Evolutionary conservation across 1,139 yeast genomes (phyloP).

Genomic region (Suhomyces anneliseae): DNA sequence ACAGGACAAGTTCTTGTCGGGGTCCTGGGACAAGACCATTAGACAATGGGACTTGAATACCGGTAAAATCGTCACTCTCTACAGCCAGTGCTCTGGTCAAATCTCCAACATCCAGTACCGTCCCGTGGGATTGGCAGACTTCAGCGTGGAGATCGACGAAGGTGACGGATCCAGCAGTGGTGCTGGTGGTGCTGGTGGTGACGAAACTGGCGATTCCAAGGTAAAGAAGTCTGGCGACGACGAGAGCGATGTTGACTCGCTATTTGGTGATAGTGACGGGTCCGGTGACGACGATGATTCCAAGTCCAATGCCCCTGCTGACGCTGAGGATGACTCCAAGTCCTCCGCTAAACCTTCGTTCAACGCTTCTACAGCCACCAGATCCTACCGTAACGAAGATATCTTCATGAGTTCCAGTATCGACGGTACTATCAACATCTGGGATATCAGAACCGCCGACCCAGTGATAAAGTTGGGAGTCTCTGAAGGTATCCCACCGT

Average conservation of each 20-base stretch:
- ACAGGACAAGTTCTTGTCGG: constrained; percentile 69
- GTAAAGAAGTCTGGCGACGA: constrained; percentile 32
- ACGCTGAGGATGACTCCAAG: constrained; percentile 37
- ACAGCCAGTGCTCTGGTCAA: constrained; percentile 68
- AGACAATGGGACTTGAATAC: constrained; percentile 84
- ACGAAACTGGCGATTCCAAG: not conserved
- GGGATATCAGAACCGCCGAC: constrained; percentile 68
- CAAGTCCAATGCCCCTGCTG: constrained; percentile 19
- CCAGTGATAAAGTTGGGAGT: constrained; percentile 58
- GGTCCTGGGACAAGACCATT: constrained; percentile 85
- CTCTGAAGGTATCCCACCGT: constrained; percentile 78
- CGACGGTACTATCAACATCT: constrained; percentile 78
- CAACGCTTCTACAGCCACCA: constrained; percentile 12
- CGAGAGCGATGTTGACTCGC: constrained; percentile 67
- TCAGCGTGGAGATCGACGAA: constrained; percentile 15
- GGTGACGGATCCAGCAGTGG: not conserved
- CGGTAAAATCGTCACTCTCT: constrained; percentile 55
- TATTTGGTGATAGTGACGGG: constrained; percentile 74
- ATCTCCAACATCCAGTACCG: constrained; percentile 76
- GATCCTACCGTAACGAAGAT: constrained; percentile 45
- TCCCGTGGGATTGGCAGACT: constrained; percentile 61
- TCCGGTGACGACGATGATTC: constrained; percentile 39
- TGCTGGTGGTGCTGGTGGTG: too few species aligned
- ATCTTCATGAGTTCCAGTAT: constrained; percentile 78
- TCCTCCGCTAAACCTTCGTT: constrained; percentile 9